A percentile compares a stretch with the other conserved stretches of the same genome.
phyloP scores from a whole-genome alignment of 1,139 yeast genomes.

The Wickerhamomyces sp. region DNA sequence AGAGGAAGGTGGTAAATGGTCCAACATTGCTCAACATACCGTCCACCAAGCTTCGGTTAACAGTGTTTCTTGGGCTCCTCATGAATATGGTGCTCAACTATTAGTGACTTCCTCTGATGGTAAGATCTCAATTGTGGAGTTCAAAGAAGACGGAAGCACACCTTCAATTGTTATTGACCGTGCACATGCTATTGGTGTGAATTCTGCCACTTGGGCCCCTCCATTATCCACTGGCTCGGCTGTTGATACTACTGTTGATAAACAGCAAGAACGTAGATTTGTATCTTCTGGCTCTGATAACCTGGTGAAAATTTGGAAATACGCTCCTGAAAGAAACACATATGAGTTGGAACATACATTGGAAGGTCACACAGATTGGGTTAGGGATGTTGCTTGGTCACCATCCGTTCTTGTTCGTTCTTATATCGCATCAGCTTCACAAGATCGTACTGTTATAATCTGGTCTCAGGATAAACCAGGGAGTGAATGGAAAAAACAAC shows the following conservation, averaged over 20 bases:
- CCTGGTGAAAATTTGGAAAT: slow-evolving; percentile 86
- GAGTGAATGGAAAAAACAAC: slow-evolving; percentile 77
- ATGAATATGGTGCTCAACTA: slow-evolving; percentile 89
- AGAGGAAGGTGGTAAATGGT: slow-evolving; percentile 88
- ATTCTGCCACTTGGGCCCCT: slow-evolving; percentile 97
- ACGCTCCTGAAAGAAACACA: slow-evolving; percentile 47
- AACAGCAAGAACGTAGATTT: slow-evolving; percentile 50
- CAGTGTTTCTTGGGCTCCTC: slow-evolving; percentile 96
- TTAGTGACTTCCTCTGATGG: slow-evolving; percentile 94
- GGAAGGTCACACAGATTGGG: slow-evolving; percentile 96
- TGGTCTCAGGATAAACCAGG: slow-evolving; percentile 77
- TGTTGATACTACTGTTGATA: slow-evolving; percentile 34
- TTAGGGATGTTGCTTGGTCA: slow-evolving; percentile 97
- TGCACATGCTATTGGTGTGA: slow-evolving; percentile 92
- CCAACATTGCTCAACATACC: slow-evolving; percentile 79
- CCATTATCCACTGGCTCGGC: slow-evolving; percentile 34
- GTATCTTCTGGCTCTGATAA: slow-evolving; percentile 97
- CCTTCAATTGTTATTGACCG: slow-evolving; percentile 42
- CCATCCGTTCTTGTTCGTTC: slow-evolving; percentile 83
- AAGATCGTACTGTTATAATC: slow-evolving; percentile 88
- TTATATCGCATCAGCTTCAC: slow-evolving; percentile 97
- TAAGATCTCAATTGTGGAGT: slow-evolving; percentile 82
- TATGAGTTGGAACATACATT: slow-evolving; percentile 72
- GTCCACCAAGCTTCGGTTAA: slow-evolving; percentile 93
- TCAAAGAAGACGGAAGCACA: slow-evolving; percentile 85